These are phyloP conservation scores for Phialophora chinensis DNA, from an alignment of 2,329 filamentous ascomycete genomes.

Conservation along the genomic window DNA sequence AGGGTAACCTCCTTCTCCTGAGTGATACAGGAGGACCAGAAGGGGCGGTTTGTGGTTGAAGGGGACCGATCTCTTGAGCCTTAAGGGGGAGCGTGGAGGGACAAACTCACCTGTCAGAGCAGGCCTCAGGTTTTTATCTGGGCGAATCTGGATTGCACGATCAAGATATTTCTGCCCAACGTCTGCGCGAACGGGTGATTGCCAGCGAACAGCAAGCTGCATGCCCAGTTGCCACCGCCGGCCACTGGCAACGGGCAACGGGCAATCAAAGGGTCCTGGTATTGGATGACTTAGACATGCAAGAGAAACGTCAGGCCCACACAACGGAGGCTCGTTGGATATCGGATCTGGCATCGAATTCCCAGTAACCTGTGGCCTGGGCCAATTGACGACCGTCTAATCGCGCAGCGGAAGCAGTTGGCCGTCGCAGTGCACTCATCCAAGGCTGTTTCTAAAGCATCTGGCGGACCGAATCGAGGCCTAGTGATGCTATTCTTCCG, in stretches of 20 bases:
- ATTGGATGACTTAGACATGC: slow-evolving; percentile 12
- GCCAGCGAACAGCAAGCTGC: slow-evolving; percentile 23
- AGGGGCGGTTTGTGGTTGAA: slow-evolving; percentile 12
- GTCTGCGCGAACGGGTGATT: slow-evolving; percentile 16
- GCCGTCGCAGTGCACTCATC: slow-evolving; percentile 6
- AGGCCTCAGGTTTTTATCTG: slow-evolving; percentile 15
- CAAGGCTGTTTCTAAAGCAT: neutral
- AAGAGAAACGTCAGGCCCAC: slow-evolving; percentile 3
- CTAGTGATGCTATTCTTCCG: slow-evolving; percentile 2
- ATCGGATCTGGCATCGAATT: slow-evolving; percentile 18
- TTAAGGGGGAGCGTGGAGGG: slow-evolving; percentile 13
- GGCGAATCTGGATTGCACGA: slow-evolving; percentile 25
- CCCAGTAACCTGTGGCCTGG: slow-evolving; percentile 12
- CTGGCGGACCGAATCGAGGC: neutral
- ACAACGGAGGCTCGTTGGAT: slow-evolving; percentile 8
- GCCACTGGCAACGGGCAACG: slow-evolving; percentile 1
- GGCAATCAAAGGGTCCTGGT: slow-evolving; percentile 4
- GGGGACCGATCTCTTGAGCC: slow-evolving; percentile 17
- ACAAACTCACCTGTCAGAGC: slow-evolving; percentile 23
- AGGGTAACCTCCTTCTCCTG: slow-evolving; percentile 24
- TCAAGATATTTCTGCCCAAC: slow-evolving; percentile 31
- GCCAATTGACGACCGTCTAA: slow-evolving; percentile 9
- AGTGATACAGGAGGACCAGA: slow-evolving; percentile 23
- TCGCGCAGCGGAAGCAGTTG: slow-evolving; percentile 8
- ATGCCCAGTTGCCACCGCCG: slow-evolving; percentile 16